Evolutionary conservation across 306 rosid genomes (phyloP), one percentile per base, ranked within the genome.

Genomic region (Heteromeles arbutifolia): DNA sequence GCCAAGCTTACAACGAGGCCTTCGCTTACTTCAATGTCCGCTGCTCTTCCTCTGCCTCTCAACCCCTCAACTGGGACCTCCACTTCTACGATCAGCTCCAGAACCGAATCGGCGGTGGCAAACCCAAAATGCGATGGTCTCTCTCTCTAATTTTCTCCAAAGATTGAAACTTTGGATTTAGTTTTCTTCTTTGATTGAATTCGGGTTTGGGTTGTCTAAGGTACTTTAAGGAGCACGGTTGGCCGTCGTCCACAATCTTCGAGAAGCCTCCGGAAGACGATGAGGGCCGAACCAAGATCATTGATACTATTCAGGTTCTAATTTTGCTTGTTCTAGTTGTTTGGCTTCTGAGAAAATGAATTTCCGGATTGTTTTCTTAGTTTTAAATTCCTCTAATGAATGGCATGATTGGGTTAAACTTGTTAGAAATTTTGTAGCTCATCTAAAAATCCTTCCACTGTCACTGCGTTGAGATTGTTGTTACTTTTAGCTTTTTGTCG

Each of bases 101-200:
- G 86, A 95, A 95, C 83, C 91, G 56, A 74, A 78, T 95, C 63
- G 97, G 97, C 50, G 97, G 99, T 39, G 98, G 97, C 78, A 92
- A 92, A 66, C 98, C 99, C 72, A 95, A 95, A 90, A 95, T 95
- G 99, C 93, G 97, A 83, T 95, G 99, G 97, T 88, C 65, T 41
- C 3, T 28, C 50, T 59, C 13, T 67, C 28, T 37, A 0, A 0
- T 6, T 32, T 5, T 25, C 2, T 4, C 4, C 19, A 57, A 11
- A 25, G 6, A 37, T 44, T 68, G 41, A 9, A 68, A 65, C 29
- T 11, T 59, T 11, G 66, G 44, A 13, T 22, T 58, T 41, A 19
- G 54, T 48, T 43, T 73, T 61, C 17, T 45, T 61, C 28, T 53
- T 59, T 50, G 79, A 44, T 57, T 63, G 31, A 43, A 54, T 69